Base-by-base conservation (phyloP, 2,329 filamentous ascomycete genomes). In the Sordariomycetes sp. region DNA sequence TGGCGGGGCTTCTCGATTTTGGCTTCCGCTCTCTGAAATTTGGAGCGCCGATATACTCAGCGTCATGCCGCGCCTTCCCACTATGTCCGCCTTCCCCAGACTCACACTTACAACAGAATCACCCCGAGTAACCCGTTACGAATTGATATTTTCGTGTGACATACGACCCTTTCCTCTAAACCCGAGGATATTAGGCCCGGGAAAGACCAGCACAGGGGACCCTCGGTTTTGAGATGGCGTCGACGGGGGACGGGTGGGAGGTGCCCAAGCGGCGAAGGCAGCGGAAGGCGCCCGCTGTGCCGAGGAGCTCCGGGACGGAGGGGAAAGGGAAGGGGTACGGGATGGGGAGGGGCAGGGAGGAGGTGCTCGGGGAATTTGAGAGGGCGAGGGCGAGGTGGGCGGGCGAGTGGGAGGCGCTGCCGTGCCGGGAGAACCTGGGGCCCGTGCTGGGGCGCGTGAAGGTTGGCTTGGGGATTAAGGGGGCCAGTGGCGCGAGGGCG, bases 201-300 rank as follows among this genome's bases (percentile, higher is more conserved):
- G 63, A 89, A 40, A 18, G 3, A 18, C 37, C 37, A 18, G 12
- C 37, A 40, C 90, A 63, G 92, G 84, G 63, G 94, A n/a, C n/a
- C n/a, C n/a, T n/a, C 93, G 58, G 97, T 79, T 76, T 97, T 97
- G 74, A 97, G 77, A 74, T 96, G 96, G 69, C 96, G 80, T 65
- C 28, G 4, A 90, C 82, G 20, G 91, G 92, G 5, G 83, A 86
- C 43, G 81, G 72, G 71, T 97, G 94, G 62, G 94, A 94, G 60
- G 86, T 85, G 76, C 97, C 97, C 94, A 93, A 97, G 67, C 93
- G 94, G 0, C 94, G 94, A 69, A 97, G 93, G 66, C 96, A 80
- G 54, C 90, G 37, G 37, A 40, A 40, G 18, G 37, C 37, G 43
- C 43, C 43, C 14, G 16, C 16, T 10, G 43, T 48, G 16, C 16